Conservation (phyloP, 192 early-diverging fungal genomes). For the Umbelopsis vinacea region DNA sequence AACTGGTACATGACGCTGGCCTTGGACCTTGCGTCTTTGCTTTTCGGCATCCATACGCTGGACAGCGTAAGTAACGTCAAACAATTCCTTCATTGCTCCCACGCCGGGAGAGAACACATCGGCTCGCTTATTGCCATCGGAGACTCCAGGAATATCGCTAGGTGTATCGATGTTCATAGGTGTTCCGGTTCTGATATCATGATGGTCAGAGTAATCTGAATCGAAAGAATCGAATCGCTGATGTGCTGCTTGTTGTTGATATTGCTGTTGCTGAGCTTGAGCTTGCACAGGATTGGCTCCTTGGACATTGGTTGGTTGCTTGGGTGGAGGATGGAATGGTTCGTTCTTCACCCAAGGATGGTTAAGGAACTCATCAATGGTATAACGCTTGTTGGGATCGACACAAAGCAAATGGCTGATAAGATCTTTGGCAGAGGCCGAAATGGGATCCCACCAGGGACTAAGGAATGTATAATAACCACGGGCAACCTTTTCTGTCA, state of each 20-base stretch:
- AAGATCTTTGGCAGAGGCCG: slow-evolving; percentile 72
- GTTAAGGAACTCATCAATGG: slow-evolving; percentile 78
- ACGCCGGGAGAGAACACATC: slow-evolving; percentile 59
- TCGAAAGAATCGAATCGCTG: too few species aligned
- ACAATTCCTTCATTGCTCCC: slow-evolving; percentile 67
- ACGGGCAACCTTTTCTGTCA: slow-evolving; percentile 84
- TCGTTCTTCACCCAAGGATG: slow-evolving; percentile 72
- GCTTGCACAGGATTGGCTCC: background rate
- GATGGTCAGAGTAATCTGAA: background rate
- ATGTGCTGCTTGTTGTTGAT: background rate
- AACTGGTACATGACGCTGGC: background rate
- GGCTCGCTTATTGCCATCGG: slow-evolving; percentile 24
- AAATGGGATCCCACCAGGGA: slow-evolving; percentile 94
- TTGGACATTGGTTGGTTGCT: background rate
- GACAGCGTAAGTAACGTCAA: slow-evolving; percentile 80
- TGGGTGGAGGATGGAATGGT: slow-evolving; percentile 36
- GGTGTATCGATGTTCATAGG: slow-evolving; percentile 19
- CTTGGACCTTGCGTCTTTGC: slow-evolving; percentile 23
- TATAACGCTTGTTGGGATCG: slow-evolving; percentile 72
- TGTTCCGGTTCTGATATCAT: background rate
- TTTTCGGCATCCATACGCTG: slow-evolving; percentile 77
- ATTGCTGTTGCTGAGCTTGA: background rate
- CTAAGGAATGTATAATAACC: slow-evolving; percentile 85
- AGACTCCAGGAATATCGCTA: slow-evolving; percentile 6
- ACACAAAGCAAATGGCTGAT: slow-evolving; percentile 71